These are phyloP conservation scores for Lasiodiplodia hormozganensis DNA, from an alignment of 2,329 filamentous ascomycete species.

Conservation along the genomic window DNA sequence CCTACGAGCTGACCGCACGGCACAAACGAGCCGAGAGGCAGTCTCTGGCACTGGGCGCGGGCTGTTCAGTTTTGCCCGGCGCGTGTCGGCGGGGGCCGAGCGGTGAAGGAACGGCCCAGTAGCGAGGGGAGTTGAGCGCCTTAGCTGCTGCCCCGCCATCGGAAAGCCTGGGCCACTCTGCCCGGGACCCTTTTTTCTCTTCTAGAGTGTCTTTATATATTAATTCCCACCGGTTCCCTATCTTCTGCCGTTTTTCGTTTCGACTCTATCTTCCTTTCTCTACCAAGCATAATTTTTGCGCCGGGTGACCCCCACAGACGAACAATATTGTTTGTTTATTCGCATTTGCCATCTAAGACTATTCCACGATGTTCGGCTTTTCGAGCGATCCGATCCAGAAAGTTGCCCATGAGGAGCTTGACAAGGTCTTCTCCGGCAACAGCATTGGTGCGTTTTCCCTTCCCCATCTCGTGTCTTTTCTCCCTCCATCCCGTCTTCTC, in stretches of 20 bases:
- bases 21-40: conserved; percentile 1
- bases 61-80: neutral
- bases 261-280: neutral
- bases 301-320: neutral
- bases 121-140: neutral
- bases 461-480: neutral
- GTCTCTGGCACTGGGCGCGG: conserved; percentile 10
- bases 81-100: conserved; percentile 17
- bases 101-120: conserved; percentile 9
- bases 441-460: conserved; percentile 13
- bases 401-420: conserved; percentile 17
- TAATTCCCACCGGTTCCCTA: neutral
- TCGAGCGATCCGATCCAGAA: conserved; percentile 12
- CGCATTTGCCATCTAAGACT: neutral
- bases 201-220: neutral
- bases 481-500: neutral
- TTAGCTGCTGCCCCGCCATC: conserved; percentile 15
- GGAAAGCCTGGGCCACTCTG: neutral
- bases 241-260: neutral
- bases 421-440: conserved; percentile 25
- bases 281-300: neutral
- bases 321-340: neutral
- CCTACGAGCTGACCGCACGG: conserved; percentile 18
- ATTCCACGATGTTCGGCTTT: conserved; percentile 24
- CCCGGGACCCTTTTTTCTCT: conserved; percentile 6